These are phyloP conservation scores for Physcomitrium patens DNA, from an alignment of 225 moss, liverwort and hornwort genomes.

Conservation along the genomic window DNA sequence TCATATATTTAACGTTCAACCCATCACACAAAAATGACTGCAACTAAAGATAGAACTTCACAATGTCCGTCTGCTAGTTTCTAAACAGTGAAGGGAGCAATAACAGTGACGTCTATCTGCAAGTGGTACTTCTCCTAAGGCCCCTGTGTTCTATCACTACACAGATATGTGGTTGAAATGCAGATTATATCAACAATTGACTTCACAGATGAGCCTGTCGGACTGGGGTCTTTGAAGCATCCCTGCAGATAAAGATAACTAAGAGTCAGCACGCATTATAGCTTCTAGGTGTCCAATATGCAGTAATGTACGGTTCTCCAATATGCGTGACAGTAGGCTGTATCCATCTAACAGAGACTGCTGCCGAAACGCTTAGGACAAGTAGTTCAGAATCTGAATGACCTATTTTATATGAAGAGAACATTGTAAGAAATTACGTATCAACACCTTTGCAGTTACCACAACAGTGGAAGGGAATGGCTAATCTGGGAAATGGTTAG, in stretches of 20 bases:
- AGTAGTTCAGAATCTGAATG: neutral
- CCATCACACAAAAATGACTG: constrained; percentile 18
- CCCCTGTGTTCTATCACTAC: neutral
- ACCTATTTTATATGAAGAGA: neutral
- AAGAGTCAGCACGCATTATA: neutral
- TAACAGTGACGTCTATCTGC: neutral
- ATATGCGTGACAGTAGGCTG: too few relatives aligned
- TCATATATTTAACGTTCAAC: neutral
- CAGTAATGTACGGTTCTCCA: neutral
- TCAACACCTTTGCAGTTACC: neutral
- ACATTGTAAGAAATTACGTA: neutral
- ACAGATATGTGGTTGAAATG: neutral
- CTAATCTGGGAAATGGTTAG: constrained; percentile 43
- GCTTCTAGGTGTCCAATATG: too few relatives aligned
- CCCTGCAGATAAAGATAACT: constrained; percentile 17
- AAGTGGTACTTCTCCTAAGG: neutral
- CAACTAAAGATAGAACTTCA: constrained; percentile 8
- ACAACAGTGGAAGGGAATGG: constrained; percentile 23
- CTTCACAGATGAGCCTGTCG: constrained; percentile 54
- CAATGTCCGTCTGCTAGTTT: constrained; percentile 12
- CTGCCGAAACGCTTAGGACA: neutral
- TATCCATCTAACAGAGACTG: neutral
- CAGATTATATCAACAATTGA: neutral
- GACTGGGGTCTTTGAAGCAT: constrained; percentile 24
- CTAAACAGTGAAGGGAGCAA: constrained; percentile 1